Base-by-base conservation (phyloP, 108 stramenopile genomes). In the Pseudonitzschia pungens region DNA sequence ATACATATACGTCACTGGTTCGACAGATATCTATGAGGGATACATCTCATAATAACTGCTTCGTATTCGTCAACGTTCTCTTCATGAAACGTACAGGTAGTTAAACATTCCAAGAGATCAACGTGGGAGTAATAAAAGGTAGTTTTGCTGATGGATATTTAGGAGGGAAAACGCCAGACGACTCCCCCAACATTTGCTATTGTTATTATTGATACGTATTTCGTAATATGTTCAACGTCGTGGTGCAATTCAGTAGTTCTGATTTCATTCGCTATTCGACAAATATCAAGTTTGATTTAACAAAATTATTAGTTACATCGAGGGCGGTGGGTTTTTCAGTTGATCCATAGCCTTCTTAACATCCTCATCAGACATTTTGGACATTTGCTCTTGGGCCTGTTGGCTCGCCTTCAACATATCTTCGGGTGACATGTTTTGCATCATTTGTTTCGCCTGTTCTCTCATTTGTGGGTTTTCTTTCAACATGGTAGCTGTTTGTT, bases 1-100 rank as follows among this genome's bases (percentile, higher is more conserved):
- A 73, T 94, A 28, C 87, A 88, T 26, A 90, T 85, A 48, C 88
- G 84, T 29, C 72, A 60, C 20, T 96, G 91, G 91, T 85, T 96
- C 70, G 85, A 90, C 59, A 68, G 86, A 24, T 83, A 88, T 80
- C 74, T 91, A 14, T 18, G 42, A 43, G 62, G 78, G 40, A 57
- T 9, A 48, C 31, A 71, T 2, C 14, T 7, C 36, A 36, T 2
- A 36, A 36, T 5, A 36, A 5, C 53, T 21, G 4, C 7, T 54
- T 7, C 53, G 7, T 24, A 6, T 24, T 54, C 24, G 21, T 54
- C 24, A 24, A 36, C 36, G 36, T 36, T 2, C 6, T 36, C 6
- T 36, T 36, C 36, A 36, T 2, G 6, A n/a, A n/a, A n/a, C n/a
- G n/a, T n/a, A n/a, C n/a, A n/a, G n/a, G n/a, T n/a, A n/a, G n/a